Percentiles rank a stretch among this genome's conserved stretches.
phyloP scores from a whole-genome alignment of 164 flowering plant species.

The Stephania yunnanensis region DNA sequence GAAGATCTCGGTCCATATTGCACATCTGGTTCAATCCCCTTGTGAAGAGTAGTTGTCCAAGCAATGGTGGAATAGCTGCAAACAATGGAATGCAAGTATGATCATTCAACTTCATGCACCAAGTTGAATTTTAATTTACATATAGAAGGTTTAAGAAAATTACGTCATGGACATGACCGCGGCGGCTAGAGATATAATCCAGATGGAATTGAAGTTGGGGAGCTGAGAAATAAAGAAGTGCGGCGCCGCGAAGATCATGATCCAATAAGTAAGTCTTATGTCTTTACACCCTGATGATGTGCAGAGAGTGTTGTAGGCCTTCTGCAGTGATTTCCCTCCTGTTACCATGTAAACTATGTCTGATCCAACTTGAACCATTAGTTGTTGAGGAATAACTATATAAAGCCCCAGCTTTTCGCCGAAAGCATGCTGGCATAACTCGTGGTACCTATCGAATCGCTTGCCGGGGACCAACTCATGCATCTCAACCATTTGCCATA shows the following conservation, averaged over 20 bases:
- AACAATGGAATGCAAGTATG: too few relatives aligned
- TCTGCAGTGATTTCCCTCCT: constrained; percentile 49
- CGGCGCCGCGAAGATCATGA: constrained; percentile 44
- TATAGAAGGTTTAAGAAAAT: too few relatives aligned
- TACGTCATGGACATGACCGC: constrained; percentile 64
- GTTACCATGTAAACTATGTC: constrained; percentile 60
- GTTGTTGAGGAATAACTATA: constrained; percentile 47
- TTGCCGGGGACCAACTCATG: constrained; percentile 57
- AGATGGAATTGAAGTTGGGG: constrained; percentile 55
- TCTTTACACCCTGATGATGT: constrained; percentile 16
- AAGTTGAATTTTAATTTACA: too few relatives aligned
- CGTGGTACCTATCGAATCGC: constrained; percentile 49
- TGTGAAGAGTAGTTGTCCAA: constrained; percentile 38
- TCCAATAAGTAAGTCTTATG: constrained; percentile 44
- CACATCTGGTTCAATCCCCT: constrained; percentile 38
- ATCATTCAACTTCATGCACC: too few relatives aligned
- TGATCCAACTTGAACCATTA: constrained; percentile 43
- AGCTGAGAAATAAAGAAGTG: constrained; percentile 49
- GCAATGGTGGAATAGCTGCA: constrained; percentile 55
- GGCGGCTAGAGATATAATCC: constrained; percentile 49
- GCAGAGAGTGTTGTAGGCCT: constrained; percentile 34
- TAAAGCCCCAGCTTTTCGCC: constrained; percentile 46
- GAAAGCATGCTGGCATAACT: constrained; percentile 51
- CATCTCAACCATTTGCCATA: constrained; percentile 57
- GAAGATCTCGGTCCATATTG: constrained; percentile 25